Percentiles rank a stretch among this genome's conserved stretches.
Conservation (phyloP, 2,329 filamentous ascomycete genomes). For the Ceratocystiopsis minuta region DNA sequence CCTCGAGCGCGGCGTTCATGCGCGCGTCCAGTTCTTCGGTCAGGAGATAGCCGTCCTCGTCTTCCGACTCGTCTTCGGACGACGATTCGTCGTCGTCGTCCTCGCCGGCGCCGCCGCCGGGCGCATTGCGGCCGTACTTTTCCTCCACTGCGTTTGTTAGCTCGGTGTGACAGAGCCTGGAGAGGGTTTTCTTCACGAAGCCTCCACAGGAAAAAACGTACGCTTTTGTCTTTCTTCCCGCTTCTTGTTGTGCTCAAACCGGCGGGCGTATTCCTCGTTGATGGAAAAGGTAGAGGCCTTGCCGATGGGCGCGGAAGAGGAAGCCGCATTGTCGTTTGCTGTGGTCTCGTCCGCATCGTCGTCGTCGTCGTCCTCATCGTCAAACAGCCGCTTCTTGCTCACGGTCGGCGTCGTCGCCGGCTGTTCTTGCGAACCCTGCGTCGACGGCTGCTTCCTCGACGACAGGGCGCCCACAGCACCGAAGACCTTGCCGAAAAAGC, state of each 20-base stretch:
- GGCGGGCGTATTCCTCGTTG: conserved; percentile 74
- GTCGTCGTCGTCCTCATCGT: conserved; percentile 29
- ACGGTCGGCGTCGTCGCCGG: not conserved
- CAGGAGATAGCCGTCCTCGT: conserved; percentile 74
- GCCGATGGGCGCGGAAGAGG: conserved; percentile 8
- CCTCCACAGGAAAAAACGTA: conserved; percentile 20
- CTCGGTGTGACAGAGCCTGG: not conserved
- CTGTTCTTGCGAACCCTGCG: not conserved
- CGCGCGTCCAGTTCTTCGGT: conserved; percentile 74
- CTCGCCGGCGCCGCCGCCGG: conserved; percentile 18
- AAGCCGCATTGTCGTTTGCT: conserved; percentile 12
- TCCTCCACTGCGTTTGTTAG: conserved; percentile 52
- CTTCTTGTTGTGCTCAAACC: conserved; percentile 96
- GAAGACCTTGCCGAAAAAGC: conserved; percentile 6
- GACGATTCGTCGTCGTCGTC: conserved; percentile 41
- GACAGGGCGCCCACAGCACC: conserved; percentile 2
- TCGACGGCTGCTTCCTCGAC: not conserved
- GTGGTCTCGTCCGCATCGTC: conserved; percentile 17
- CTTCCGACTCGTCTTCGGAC: conserved; percentile 62
- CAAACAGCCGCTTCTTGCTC: conserved; percentile 31
- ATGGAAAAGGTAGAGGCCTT: conserved; percentile 44
- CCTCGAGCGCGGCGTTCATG: conserved; percentile 71
- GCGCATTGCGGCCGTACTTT: conserved; percentile 44
- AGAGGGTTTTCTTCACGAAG: too few relatives aligned
- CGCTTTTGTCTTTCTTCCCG: conserved; percentile 64